phyloP scores from a whole-genome alignment of 805 yeast species.

The Lipomyces starkeyi region DNA sequence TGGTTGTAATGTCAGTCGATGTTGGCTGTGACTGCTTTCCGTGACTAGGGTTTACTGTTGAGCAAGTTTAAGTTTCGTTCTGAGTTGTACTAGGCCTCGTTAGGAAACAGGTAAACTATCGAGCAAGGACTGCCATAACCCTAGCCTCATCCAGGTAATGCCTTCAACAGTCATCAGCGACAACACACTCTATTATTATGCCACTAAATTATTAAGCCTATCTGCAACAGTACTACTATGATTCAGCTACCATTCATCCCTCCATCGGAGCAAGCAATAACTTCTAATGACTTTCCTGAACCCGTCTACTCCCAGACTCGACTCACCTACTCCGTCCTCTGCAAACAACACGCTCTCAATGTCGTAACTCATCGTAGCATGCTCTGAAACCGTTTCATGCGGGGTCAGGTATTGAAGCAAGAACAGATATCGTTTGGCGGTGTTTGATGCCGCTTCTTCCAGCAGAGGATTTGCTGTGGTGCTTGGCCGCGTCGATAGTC shows the following conservation, averaged over 20 bases:
- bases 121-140: too few relatives aligned
- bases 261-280: slow-evolving; percentile 9
- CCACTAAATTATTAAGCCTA: not conserved
- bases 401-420: not conserved
- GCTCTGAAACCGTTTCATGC: not conserved
- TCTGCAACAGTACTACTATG: not conserved
- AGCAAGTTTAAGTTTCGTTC: not conserved
- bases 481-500: not conserved
- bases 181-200: too few relatives aligned
- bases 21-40: not conserved
- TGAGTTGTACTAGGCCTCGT: not conserved
- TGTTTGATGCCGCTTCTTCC: not conserved
- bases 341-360: slow-evolving; percentile 12
- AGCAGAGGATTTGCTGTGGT: not conserved
- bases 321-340: not conserved
- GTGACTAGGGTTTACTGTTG: not conserved
- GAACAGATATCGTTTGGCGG: not conserved
- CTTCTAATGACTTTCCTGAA: not conserved
- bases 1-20: not conserved
- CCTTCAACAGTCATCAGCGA: too few relatives aligned
- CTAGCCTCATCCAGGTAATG: too few relatives aligned
- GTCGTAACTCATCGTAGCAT: slow-evolving; percentile 9
- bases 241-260: not conserved
- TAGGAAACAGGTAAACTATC: not conserved
- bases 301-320: not conserved